phyloP scores from a whole-genome alignment of 1,284 basidiomycete species.

The Ustilago esculenta region DNA sequence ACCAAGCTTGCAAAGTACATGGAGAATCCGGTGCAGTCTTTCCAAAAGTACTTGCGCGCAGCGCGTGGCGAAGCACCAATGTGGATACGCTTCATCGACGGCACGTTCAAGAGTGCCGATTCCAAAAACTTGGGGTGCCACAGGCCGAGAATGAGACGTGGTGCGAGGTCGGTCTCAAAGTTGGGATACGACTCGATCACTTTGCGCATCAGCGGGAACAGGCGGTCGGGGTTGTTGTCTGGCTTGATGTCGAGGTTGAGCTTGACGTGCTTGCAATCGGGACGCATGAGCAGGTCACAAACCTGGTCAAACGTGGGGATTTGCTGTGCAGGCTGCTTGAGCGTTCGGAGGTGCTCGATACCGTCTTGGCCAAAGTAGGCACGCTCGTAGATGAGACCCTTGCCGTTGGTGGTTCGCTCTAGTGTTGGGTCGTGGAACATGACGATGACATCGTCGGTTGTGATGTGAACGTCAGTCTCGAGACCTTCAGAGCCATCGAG shows the following conservation, averaged over 20 bases:
- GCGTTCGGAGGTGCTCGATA: conserved; percentile 84
- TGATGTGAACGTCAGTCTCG: conserved; percentile 90
- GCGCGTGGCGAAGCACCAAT: conserved; percentile 77
- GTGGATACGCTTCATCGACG: conserved; percentile 84
- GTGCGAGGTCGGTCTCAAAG: conserved; percentile 84
- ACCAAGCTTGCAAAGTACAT: conserved; percentile 81
- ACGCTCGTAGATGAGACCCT: conserved; percentile 70
- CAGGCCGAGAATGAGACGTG: conserved; percentile 83
- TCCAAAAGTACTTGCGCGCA: conserved; percentile 89
- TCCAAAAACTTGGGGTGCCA: conserved; percentile 87
- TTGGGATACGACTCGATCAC: conserved; percentile 77
- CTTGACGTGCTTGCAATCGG: conserved; percentile 63
- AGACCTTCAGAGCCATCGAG: conserved; percentile 64
- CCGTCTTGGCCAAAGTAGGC: conserved; percentile 71
- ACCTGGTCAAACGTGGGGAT: conserved; percentile 65
- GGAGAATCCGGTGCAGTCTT: conserved; percentile 86
- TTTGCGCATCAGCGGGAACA: conserved; percentile 85
- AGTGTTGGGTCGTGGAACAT: conserved; percentile 92
- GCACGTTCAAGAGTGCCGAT: conserved; percentile 79
- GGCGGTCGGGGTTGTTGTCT: conserved; percentile 85
- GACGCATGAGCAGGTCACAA: conserved; percentile 62
- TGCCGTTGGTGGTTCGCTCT: conserved; percentile 72
- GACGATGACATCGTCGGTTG: conserved; percentile 84
- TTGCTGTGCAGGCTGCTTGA: conserved; percentile 76
- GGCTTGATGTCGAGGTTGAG: conserved; percentile 84